phyloP scores from a whole-genome alignment of 352 stramenopile species.

The Globisporangium alternatum region DNA sequence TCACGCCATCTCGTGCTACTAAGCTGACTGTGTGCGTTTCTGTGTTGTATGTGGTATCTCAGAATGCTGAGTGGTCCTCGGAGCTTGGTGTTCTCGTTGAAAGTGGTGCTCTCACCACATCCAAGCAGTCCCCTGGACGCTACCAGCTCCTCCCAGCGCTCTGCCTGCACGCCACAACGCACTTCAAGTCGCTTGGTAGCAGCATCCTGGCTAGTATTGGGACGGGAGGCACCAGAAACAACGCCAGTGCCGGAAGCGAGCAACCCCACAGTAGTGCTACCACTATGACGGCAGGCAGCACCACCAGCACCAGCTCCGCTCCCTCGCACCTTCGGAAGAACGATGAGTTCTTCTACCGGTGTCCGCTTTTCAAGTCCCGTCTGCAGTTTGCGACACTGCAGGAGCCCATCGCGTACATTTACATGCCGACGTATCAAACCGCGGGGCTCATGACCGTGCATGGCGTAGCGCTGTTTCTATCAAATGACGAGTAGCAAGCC shows the following conservation, averaged over 20 bases:
- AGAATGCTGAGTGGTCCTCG: conserved; percentile 41
- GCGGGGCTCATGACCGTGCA: conserved; percentile 27
- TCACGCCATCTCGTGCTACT: too few relatives aligned
- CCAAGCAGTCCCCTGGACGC: not conserved
- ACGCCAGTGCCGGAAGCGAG: conserved; percentile 11
- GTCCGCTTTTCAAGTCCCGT: conserved; percentile 36
- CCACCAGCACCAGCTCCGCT: not conserved
- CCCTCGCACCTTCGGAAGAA: not conserved
- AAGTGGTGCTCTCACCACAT: not conserved
- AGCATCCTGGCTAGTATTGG: conserved; percentile 2
- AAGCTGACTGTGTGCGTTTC: too few relatives aligned
- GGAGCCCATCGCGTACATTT: conserved; percentile 34
- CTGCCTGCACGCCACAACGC: conserved; percentile 26
- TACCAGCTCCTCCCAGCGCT: conserved; percentile 28
- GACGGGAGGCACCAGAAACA: not conserved
- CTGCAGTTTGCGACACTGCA: conserved; percentile 25
- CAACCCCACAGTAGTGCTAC: not conserved
- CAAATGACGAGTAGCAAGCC: conserved; percentile 14
- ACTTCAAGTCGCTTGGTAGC: conserved; percentile 20
- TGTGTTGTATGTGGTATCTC: not conserved
- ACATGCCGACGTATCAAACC: conserved; percentile 31
- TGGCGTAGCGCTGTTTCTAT: conserved; percentile 32
- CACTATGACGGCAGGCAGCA: not conserved
- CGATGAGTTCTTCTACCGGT: conserved; percentile 32
- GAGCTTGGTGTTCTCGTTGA: conserved; percentile 20